Evolutionary conservation across 495 filamentous ascomycete species (phyloP), one percentile per base, ranked within the genome.

Genomic region (Aspergillus olivimuriae): DNA sequence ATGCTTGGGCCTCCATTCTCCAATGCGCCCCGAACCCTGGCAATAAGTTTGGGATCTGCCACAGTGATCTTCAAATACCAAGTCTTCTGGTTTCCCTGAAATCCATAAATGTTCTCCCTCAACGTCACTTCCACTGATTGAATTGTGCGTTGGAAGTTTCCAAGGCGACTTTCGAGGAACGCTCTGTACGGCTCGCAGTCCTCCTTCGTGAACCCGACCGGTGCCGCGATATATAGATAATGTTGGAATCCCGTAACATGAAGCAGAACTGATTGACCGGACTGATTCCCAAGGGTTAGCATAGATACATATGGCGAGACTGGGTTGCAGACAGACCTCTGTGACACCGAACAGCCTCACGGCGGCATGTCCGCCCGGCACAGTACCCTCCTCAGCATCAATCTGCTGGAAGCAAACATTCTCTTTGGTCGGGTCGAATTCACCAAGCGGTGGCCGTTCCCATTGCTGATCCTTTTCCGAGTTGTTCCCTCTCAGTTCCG

Each of bases 261-360:
- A 14, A 99, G 74, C 46, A 97, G 73, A 7, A 95, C 91, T 1
- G 92, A 97, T 66, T 99, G 87, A 47, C 92, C 92, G 33, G 75
- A 66, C 71, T 87, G 41, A 28, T 6, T 44, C 46, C 32, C 34
- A 31, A 50, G 43, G 24, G 28, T 60, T 37, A 57, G 47, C 19
- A 20, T 28, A 10, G 39, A 22, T 21, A 16, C 19, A 8, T 7
- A 12, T 17, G 19, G 14, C 32, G 24, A 22, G 8, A 31, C 17
- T 38, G 21, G 7, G 31, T n/a, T n/a, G n/a, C n/a, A n/a, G 8
- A 20, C 9, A 14, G 48, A 84, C 84, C 74, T 92, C 87, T n/a
- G 91, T 96, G n/a, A 96, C 88, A 53, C 92, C 92, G 62, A 96
- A 99, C 11, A 99, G 75, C 63, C 87, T 88, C 46, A 97, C 75